phyloP scores from a whole-genome alignment of 1,284 basidiomycete genomes.

The Malassezia cuniculi region DNA sequence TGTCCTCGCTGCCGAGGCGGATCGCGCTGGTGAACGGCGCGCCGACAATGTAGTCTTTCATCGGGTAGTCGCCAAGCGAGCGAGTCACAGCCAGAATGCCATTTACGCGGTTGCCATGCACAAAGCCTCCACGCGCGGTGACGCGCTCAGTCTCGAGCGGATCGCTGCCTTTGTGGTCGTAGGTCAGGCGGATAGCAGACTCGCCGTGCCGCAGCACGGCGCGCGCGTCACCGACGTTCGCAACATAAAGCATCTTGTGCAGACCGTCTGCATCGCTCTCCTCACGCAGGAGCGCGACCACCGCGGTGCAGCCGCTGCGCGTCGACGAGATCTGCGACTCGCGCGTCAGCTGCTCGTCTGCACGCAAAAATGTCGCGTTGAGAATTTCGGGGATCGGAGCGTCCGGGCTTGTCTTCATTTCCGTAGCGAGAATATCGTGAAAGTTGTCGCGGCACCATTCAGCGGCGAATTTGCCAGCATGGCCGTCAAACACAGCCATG shows the following conservation, averaged over 20 bases:
- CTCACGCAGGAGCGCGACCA: constrained; percentile 78
- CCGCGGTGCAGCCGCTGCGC: constrained; percentile 92
- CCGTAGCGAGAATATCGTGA: constrained; percentile 60
- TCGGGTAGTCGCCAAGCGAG: constrained; percentile 87
- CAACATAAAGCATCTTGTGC: constrained; percentile 77
- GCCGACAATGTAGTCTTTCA: constrained; percentile 99
- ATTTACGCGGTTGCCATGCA: constrained; percentile 95
- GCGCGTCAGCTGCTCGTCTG: constrained; percentile 67
- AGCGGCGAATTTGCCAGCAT: constrained; percentile 94
- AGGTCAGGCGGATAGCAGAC: constrained; percentile 81
- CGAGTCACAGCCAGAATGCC: constrained; percentile 84
- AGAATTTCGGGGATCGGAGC: constrained; percentile 70
- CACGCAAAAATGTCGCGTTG: constrained; percentile 82
- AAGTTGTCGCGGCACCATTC: constrained; percentile 98
- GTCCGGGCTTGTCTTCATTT: constrained; percentile 47
- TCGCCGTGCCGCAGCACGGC: constrained; percentile 70
- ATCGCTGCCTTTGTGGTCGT: constrained; percentile 97
- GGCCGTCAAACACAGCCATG: constrained; percentile 95
- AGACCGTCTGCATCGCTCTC: constrained; percentile 26
- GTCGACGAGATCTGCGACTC: constrained; percentile 77
- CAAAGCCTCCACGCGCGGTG: constrained; percentile 91
- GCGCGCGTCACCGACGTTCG: constrained; percentile 88
- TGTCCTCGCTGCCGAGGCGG: constrained; percentile 73
- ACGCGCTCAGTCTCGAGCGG: constrained; percentile 94
- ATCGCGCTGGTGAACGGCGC: constrained; percentile 97